Evolutionary conservation across 768 basidiomycete genomes (phyloP), one percentile per base, ranked within the genome.

Genomic region (Termitomyces sp.): DNA sequence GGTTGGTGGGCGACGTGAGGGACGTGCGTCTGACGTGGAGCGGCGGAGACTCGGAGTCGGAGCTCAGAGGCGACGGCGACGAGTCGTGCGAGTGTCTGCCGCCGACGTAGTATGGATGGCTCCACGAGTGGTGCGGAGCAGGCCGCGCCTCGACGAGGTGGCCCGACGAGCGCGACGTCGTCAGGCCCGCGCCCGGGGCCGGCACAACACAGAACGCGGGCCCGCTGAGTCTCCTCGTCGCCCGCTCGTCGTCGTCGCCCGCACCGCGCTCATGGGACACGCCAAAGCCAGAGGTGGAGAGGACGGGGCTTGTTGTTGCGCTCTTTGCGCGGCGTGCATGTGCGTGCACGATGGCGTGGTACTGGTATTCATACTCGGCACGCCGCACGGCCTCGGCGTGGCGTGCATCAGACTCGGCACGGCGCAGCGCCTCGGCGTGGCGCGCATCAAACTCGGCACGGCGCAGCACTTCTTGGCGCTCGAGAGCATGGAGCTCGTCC

Each of bases 401-500:
- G 10, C 83, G 77, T 9, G 85, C 80, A 67, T 94, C 91, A 71
- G 87, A 96, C 67, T 93, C 89, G n/a, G 91, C 92, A 32, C 91
- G 78, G 30, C 77, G 74, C 35, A 80, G 65, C 12, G 80, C 81
- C 54, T 88, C 88, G 17, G 88, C 85, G 65, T 86, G 88, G 10
- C 83, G 77, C 10, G 85, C 80, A 67, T 94, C 91, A 71, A 87
- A 96, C 67, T 93, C 89, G n/a, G 91, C 92, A 35, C 93, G 79
- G 19, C 93, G 79, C 32, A 85, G 70, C 3, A 91, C 88, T 69
- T 97, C 95, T 58, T 86, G 81, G 39, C 86, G 86, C 68, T 98
- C 95, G 30, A 98, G 84, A 62, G 87, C 85, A 64, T 90, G 88
- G 8, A 98, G 80, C 67, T 97, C 92, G 56, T 92, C 92, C 73